Conservation (phyloP, 1,284 basidiomycete species). For the Coriolopsis trogii region DNA sequence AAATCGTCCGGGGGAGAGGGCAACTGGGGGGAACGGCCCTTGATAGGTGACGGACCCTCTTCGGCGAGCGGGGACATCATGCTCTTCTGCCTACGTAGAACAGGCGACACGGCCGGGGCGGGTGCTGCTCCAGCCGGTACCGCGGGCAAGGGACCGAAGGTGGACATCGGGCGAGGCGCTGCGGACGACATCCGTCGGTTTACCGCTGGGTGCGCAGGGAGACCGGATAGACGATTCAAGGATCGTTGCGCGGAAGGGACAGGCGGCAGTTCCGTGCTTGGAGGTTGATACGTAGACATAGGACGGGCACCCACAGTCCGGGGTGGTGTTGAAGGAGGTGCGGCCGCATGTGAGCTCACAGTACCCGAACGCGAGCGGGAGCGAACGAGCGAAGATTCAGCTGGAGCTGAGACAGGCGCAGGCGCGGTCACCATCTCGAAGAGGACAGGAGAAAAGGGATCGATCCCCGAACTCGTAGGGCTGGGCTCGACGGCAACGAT, state of each 20-base stretch:
- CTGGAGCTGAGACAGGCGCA: constrained; percentile 1
- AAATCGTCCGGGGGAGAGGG: constrained; percentile 19
- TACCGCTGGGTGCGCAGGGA: constrained; percentile 26
- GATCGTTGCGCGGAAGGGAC: constrained; percentile 6
- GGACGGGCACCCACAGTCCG: constrained; percentile 11
- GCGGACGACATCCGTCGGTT: constrained; percentile 17
- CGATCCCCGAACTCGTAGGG: constrained; percentile 11
- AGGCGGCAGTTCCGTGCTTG: constrained; percentile 4
- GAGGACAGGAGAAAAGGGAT: constrained; percentile 9
- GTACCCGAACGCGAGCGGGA: constrained; percentile 31
- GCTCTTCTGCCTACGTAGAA: constrained; percentile 8
- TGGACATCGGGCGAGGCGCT: constrained; percentile 16
- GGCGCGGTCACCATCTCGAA: constrained; percentile 21
- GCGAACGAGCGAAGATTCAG: constrained; percentile 12
- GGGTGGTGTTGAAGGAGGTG: constrained; percentile 21
- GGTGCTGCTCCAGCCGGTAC: constrained; percentile 14
- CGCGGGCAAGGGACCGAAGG: constrained; percentile 16
- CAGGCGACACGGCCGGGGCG: background rate
- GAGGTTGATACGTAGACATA: background rate
- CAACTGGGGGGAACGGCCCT: constrained; percentile 12
- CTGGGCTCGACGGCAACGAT: constrained; percentile 18
- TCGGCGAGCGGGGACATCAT: constrained; percentile 16
- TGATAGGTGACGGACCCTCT: constrained; percentile 1
- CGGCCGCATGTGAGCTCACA: constrained; percentile 18
- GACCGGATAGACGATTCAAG: constrained; percentile 17